Percentiles rank a stretch among this genome's conserved stretches.
These are phyloP conservation scores for Chlorophyllum brunneum DNA, from an alignment of 768 basidiomycete genomes.

Conservation along the genomic window DNA sequence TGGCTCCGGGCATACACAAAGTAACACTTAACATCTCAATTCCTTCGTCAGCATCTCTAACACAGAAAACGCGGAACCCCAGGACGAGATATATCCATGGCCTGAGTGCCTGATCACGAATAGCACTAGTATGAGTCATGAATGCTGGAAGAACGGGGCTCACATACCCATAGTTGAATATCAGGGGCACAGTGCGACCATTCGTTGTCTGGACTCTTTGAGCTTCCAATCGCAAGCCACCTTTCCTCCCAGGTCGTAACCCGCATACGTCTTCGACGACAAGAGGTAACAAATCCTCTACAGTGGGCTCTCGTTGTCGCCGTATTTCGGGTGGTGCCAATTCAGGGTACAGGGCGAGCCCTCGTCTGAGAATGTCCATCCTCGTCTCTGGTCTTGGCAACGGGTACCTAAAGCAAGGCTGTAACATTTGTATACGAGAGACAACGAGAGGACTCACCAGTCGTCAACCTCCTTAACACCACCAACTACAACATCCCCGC, in stretches of 20 bases:
- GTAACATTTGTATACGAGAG: neutral
- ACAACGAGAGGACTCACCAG: slow-evolving; percentile 38
- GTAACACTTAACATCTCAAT: neutral
- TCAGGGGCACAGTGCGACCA: slow-evolving; percentile 38
- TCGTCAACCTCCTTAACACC: slow-evolving; percentile 57
- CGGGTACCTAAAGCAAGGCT: slow-evolving; percentile 46
- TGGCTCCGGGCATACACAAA: no score
- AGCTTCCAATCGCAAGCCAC: slow-evolving; percentile 51
- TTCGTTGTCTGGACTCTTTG: slow-evolving; percentile 29
- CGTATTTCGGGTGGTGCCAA: slow-evolving; percentile 53
- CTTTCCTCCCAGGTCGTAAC: slow-evolving; percentile 48
- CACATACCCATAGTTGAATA: slow-evolving; percentile 66
- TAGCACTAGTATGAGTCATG: neutral
- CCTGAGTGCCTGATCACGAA: neutral
- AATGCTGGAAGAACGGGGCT: no score
- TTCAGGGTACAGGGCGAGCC: slow-evolving; percentile 49
- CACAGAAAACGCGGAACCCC: slow-evolving; percentile 8
- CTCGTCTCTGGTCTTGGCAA: slow-evolving; percentile 59
- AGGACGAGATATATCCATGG: slow-evolving; percentile 8
- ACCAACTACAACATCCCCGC: slow-evolving; percentile 62
- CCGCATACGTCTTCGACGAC: slow-evolving; percentile 51
- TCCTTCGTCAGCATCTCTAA: neutral
- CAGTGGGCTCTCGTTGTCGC: slow-evolving; percentile 35
- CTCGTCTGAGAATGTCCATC: slow-evolving; percentile 53
- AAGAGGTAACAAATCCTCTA: slow-evolving; percentile 44